Evolutionary conservation across 1,284 basidiomycete genomes (phyloP).

Genomic region (Ceratobasidium papillatum): DNA sequence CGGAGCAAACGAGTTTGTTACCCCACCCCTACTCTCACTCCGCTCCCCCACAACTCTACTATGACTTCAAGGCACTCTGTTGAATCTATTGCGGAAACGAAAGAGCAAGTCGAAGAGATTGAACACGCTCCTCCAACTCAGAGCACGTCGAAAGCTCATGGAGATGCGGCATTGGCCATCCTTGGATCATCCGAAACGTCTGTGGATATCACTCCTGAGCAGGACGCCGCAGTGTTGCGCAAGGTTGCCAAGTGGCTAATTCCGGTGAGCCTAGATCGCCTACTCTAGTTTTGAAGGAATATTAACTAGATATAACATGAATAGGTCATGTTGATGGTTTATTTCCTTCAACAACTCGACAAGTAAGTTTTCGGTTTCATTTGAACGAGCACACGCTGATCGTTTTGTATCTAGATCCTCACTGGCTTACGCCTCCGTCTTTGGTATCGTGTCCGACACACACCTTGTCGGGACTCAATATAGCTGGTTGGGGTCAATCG

Average conservation of each 20-base stretch:
- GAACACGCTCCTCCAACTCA: conserved; percentile 36
- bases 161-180: conserved; percentile 55
- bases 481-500: conserved; percentile 58
- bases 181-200: conserved; percentile 50
- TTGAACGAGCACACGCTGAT: not conserved
- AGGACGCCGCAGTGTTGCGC: conserved; percentile 53
- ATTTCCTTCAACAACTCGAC: conserved; percentile 58
- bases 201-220: conserved; percentile 52
- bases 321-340: conserved; percentile 54
- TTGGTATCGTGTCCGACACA: conserved; percentile 55
- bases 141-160: conserved; percentile 43
- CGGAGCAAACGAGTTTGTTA: not conserved
- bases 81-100: conserved; percentile 24
- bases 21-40: not conserved
- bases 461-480: conserved; percentile 58
- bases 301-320: not conserved
- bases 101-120: conserved; percentile 36
- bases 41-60: not conserved
- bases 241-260: conserved; percentile 58
- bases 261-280: conserved; percentile 46
- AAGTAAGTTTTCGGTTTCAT: conserved; percentile 50
- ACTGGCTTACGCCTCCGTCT: conserved; percentile 58
- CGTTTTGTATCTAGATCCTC: conserved; percentile 52
- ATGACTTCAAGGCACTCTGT: conserved; percentile 27
- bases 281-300: not conserved